Conservation (phyloP, 1,284 basidiomycete species). For the Austropuccinia psidii region DNA sequence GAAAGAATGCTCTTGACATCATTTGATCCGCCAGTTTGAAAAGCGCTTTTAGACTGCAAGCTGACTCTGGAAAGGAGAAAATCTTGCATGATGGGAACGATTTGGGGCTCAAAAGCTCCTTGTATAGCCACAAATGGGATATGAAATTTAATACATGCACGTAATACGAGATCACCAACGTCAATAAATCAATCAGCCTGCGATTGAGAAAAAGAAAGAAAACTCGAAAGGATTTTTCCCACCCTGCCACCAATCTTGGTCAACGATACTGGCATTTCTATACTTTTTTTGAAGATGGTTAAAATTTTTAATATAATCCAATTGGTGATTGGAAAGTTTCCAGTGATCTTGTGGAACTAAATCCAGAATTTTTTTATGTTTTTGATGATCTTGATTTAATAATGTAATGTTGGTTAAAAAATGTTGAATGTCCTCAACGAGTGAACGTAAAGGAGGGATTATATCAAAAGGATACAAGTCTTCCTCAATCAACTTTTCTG, state of each 20-base stretch:
- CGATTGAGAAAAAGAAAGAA: too few species aligned
- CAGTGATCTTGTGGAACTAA: neutral
- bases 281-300: neutral
- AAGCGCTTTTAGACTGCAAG: neutral
- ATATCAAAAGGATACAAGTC: neutral
- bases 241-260: conserved; percentile 14
- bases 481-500: conserved; percentile 7
- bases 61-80: neutral
- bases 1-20: neutral
- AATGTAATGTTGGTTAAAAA: neutral
- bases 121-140: neutral
- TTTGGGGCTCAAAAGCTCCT: conserved; percentile 12
- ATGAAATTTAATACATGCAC: neutral
- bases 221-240: neutral
- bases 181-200: neutral
- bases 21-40: neutral
- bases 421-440: conserved; percentile 4
- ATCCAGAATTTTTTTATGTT: neutral
- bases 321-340: neutral
- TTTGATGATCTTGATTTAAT: neutral
- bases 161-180: neutral
- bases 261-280: neutral
- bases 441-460: neutral
- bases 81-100: conserved; percentile 7
- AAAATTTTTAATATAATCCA: neutral